Conservation (phyloP, 2,329 filamentous ascomycete species). For the Hypoxylon sp. region DNA sequence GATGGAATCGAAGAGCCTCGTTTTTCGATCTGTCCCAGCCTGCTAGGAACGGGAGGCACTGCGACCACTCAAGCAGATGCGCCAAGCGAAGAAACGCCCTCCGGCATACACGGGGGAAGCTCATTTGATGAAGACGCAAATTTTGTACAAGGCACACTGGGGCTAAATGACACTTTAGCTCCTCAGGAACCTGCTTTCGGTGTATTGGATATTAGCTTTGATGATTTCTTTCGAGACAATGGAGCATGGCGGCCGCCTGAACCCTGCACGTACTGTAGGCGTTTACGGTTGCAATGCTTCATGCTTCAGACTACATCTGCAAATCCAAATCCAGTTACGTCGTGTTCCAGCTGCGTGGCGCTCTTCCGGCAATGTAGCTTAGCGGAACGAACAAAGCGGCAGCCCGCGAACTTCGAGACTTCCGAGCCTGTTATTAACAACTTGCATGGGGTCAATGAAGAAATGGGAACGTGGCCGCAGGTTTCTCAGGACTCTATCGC, state of each 20-base stretch:
- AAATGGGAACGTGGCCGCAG: slow-evolving; percentile 20
- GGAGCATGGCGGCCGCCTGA: slow-evolving; percentile 60
- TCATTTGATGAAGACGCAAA: not conserved
- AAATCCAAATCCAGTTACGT: slow-evolving; percentile 64
- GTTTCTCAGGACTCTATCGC: not conserved
- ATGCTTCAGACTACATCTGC: slow-evolving; percentile 63
- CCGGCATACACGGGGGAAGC: slow-evolving; percentile 5
- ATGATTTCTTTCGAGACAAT: slow-evolving; percentile 58
- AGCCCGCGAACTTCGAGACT: slow-evolving; percentile 63
- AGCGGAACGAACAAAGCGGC: slow-evolving; percentile 61
- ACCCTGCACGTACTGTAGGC: slow-evolving; percentile 63
- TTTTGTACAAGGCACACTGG: not conserved
- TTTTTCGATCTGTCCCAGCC: not conserved
- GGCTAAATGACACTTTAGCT: slow-evolving; percentile 1
- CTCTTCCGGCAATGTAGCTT: slow-evolving; percentile 66
- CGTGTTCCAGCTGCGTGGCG: slow-evolving; percentile 67
- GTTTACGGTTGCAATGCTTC: slow-evolving; percentile 63
- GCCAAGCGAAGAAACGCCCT: slow-evolving; percentile 16
- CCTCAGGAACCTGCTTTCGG: not conserved
- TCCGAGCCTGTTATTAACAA: slow-evolving; percentile 63
- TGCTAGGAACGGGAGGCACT: not conserved
- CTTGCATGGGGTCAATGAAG: slow-evolving; percentile 64
- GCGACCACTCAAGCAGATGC: not conserved
- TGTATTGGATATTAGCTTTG: slow-evolving; percentile 1
- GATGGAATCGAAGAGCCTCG: not conserved